Percentiles rank a stretch among this genome's conserved stretches.
These are phyloP conservation scores for Pichia eremophila DNA, from an alignment of 805 yeast species.

Conservation along the genomic window DNA sequence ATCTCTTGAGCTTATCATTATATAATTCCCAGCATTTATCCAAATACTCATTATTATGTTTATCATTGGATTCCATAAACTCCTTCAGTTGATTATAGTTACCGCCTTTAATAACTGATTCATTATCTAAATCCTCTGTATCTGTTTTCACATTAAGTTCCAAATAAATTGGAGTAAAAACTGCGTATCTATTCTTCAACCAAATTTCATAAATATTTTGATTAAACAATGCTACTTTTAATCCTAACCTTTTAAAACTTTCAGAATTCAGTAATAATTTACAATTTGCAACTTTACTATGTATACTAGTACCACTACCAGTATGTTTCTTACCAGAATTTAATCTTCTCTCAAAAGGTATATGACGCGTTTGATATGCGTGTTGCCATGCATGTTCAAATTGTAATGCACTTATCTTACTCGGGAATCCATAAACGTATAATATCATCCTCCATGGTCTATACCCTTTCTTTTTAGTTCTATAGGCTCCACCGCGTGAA, in stretches of 20 bases:
- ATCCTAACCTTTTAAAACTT: constrained; percentile 36
- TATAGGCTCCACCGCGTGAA: constrained; percentile 55
- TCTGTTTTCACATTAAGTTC: constrained; percentile 9
- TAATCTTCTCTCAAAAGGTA: constrained; percentile 31
- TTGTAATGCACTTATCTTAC: constrained; percentile 58
- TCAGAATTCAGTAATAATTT: constrained; percentile 33
- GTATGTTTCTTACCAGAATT: constrained; percentile 23
- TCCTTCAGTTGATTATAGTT: constrained; percentile 23
- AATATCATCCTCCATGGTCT: constrained; percentile 70
- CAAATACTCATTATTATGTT: constrained; percentile 11
- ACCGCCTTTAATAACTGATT: constrained; percentile 15
- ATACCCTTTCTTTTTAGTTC: constrained; percentile 46
- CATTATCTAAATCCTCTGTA: constrained; percentile 1
- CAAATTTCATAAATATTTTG: constrained; percentile 25
- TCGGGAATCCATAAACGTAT: constrained; percentile 64
- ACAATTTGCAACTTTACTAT: constrained; percentile 39
- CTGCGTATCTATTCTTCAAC: constrained; percentile 26
- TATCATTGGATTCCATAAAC: constrained; percentile 9
- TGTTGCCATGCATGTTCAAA: constrained; percentile 87
- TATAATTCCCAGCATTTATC: constrained; percentile 9
- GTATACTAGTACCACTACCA: constrained; percentile 31
- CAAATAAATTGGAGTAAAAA: constrained; percentile 17
- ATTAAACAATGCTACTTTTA: constrained; percentile 39
- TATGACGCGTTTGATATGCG: constrained; percentile 53
- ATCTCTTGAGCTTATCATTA: constrained; percentile 4